phyloP scores from a whole-genome alignment of 805 yeast genomes.

The Metschnikowia chrysomelidarum region DNA sequence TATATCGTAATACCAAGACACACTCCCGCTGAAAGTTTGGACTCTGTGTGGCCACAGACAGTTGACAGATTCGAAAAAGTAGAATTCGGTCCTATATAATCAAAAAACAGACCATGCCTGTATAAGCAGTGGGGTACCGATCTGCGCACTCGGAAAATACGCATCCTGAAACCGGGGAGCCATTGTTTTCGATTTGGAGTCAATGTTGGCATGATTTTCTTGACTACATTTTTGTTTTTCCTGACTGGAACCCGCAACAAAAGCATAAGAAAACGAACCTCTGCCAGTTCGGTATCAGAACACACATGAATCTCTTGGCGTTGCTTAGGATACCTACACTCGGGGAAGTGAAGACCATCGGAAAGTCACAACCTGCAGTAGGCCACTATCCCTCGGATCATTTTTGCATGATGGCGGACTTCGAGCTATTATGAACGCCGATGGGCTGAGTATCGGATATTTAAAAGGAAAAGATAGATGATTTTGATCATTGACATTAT shows the following conservation, averaged over 20 bases:
- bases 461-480: too few species aligned
- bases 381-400: conserved; percentile 5
- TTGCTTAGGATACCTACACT: conserved; percentile 5
- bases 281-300: neutral
- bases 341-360: conserved; percentile 1
- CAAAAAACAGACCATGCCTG: conserved; percentile 1
- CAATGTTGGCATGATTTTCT: conserved; percentile 1
- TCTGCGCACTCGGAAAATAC: conserved; percentile 1
- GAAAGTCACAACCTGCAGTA: conserved; percentile 1
- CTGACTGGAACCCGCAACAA: conserved; percentile 6
- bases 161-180: conserved; percentile 4
- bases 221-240: conserved; percentile 7
- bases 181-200: conserved; percentile 5
- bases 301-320: conserved; percentile 3
- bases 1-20: too few species aligned
- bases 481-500: too few species aligned
- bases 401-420: conserved; percentile 2
- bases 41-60: too few species aligned
- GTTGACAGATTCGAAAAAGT: conserved; percentile 3
- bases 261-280: neutral
- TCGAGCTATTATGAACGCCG: neutral
- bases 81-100: conserved; percentile 4
- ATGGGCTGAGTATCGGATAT: too few species aligned
- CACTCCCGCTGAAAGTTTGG: too few species aligned
- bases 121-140: conserved; percentile 4